Percentiles rank a stretch among this genome's conserved stretches.
Evolutionary conservation across 148 eudicot genomes (phyloP).

Genomic region (Bassia scoparia): DNA sequence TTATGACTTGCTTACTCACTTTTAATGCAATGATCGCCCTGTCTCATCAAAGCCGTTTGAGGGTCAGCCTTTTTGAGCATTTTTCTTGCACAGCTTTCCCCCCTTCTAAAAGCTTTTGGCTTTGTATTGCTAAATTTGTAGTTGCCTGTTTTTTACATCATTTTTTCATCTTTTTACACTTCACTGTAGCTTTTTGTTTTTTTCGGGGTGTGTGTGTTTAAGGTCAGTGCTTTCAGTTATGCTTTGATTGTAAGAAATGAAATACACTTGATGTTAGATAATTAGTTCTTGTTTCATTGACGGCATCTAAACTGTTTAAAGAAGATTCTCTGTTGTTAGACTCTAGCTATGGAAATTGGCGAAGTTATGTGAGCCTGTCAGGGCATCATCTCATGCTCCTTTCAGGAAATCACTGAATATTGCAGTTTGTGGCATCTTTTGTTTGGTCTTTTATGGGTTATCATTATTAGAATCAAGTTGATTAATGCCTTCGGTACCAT

Average conservation of each 20-base stretch:
- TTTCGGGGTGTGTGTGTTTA: not conserved
- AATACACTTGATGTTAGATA: not conserved
- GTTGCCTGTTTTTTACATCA: not conserved
- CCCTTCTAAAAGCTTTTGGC: not conserved
- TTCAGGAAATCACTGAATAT: not conserved
- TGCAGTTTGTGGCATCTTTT: not conserved
- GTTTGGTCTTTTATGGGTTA: not conserved
- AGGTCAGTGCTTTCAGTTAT: not conserved
- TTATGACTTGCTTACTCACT: no score
- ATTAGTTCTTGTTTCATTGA: no score
- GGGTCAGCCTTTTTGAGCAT: not conserved
- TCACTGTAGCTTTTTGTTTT: not conserved
- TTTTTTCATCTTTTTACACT: not conserved
- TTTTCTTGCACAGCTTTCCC: not conserved
- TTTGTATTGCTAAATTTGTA: not conserved
- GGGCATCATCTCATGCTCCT: not conserved
- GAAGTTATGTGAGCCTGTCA: not conserved
- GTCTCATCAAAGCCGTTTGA: not conserved
- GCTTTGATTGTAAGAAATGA: not conserved
- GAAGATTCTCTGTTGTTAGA: no score
- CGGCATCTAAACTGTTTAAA: no score
- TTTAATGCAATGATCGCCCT: no score
- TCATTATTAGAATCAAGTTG: not conserved
- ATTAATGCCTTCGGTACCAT: not conserved
- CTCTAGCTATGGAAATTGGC: not conserved